phyloP scores from a whole-genome alignment of 2,329 filamentous ascomycete genomes.

The Phaeosphaeriaceae sp. region DNA sequence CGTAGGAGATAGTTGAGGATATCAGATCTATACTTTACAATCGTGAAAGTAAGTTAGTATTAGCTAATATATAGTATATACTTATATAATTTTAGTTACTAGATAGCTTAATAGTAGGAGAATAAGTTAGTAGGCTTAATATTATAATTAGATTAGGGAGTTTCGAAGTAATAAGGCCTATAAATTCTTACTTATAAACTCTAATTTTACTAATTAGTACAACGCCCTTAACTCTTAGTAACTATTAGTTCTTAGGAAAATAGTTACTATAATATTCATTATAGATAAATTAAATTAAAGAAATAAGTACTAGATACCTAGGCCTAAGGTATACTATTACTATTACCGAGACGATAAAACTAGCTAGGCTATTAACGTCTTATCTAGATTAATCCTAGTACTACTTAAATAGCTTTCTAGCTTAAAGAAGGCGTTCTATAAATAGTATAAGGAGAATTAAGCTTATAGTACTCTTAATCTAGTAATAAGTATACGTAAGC shows the following conservation, averaged over 20 bases:
- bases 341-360: slow-evolving; percentile 16
- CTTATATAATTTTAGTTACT: background rate
- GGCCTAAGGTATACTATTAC: slow-evolving; percentile 15
- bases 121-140: slow-evolving; percentile 6
- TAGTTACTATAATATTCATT: slow-evolving; percentile 11
- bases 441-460: slow-evolving; percentile 17
- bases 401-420: slow-evolving; percentile 14
- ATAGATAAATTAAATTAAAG: slow-evolving; percentile 13
- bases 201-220: slow-evolving; percentile 11
- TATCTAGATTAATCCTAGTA: slow-evolving; percentile 7
- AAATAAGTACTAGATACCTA: slow-evolving; percentile 10
- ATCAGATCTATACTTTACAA: slow-evolving; percentile 16
- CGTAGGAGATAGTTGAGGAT: slow-evolving; percentile 15
- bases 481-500: slow-evolving; percentile 4
- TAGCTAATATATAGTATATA: background rate
- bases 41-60: slow-evolving; percentile 13
- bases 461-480: slow-evolving; percentile 8
- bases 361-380: slow-evolving; percentile 9
- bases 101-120: background rate
- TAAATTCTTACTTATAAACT: slow-evolving; percentile 9
- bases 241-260: slow-evolving; percentile 12
- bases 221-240: background rate
- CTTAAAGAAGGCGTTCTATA: slow-evolving; percentile 14
- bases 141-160: slow-evolving; percentile 9
- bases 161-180: slow-evolving; percentile 15